Evolutionary conservation across 345 rosid species (phyloP).

Genomic region (Eucalyptus victrix): DNA sequence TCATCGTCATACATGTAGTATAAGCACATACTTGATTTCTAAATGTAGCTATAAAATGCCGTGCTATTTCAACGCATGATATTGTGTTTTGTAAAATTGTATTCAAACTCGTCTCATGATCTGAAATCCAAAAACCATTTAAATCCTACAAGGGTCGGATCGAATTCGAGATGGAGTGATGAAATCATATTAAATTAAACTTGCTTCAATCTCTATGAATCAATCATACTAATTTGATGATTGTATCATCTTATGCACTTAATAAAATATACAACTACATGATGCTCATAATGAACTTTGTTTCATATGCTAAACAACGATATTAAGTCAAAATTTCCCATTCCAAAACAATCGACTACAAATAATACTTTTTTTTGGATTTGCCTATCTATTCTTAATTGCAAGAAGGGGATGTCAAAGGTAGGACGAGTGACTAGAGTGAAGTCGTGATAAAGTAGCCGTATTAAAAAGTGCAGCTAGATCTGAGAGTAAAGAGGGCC

Average conservation of each 20-base stretch:
- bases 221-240: not conserved
- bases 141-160: not conserved
- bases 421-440: fast-evolving
- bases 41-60: not conserved
- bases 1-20: not conserved
- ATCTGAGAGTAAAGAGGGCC: not conserved
- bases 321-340: not conserved
- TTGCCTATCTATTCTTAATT: not conserved
- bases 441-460: not conserved
- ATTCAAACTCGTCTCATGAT: not conserved
- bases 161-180: not conserved
- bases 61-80: not conserved
- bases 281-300: not conserved
- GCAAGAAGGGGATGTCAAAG: no score
- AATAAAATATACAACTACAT: not conserved
- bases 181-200: not conserved
- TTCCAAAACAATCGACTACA: not conserved
- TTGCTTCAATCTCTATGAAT: not conserved
- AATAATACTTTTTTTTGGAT: no score
- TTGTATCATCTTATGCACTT: not conserved
- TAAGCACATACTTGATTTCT: not conserved
- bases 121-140: not conserved
- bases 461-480: no score
- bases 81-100: not conserved
- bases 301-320: no score